Base-by-base conservation (phyloP, 169 alveolate species). In the Eimeria acervulina region DNA sequence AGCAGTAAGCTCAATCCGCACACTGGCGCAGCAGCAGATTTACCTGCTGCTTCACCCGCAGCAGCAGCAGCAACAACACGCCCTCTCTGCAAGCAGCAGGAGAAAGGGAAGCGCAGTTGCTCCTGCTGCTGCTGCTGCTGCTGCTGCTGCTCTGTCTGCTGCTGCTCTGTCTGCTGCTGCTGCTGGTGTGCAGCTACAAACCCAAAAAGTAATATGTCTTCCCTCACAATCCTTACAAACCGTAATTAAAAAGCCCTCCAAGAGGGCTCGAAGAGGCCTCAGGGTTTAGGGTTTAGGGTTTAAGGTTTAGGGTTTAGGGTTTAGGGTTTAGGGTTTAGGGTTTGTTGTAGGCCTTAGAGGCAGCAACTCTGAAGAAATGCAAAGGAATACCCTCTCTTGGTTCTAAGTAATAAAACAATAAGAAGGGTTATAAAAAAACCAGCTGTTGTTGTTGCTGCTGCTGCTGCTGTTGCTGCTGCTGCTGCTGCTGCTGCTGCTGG, bases 201-300 rank as follows among this genome's bases (percentile, higher is more conserved):
- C 7, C 40, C 7, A 66, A 26, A 5, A 26, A 8, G 10, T 66
- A 28, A 28, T 66, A 19, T 19, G 28, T 21, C 76, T 66, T 21
- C 76, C 76, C 10, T 15, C 4, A 19, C 76, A 6, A 6, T 26
- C 10, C 28, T 66, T 19, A 66, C 7, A 66, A 21, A 66, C 21
- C 5, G 12, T 66, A 28, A 66, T 5, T 21, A 8, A 66, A 28
- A 21, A 66, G 21, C 5, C 28, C 10, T 28, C 83, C 47, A 19
- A 28, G 83, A 31, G 44, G 83, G 42, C 28, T 36, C 2, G 83
- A 72, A 7, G 38, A 36, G 36, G 47, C 5, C 23, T 72, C 28
- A 72, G 51, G 83, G 47, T 33, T 72, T 33, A 31, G 83, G 83
- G 83, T 72, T 72, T 72, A n/a, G 83, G 83, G 83, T 72, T 72